Percentiles rank a stretch among this genome's conserved stretches.
Conservation (phyloP, 2,329 filamentous ascomycete genomes). For the Gnomoniopsis sp. region DNA sequence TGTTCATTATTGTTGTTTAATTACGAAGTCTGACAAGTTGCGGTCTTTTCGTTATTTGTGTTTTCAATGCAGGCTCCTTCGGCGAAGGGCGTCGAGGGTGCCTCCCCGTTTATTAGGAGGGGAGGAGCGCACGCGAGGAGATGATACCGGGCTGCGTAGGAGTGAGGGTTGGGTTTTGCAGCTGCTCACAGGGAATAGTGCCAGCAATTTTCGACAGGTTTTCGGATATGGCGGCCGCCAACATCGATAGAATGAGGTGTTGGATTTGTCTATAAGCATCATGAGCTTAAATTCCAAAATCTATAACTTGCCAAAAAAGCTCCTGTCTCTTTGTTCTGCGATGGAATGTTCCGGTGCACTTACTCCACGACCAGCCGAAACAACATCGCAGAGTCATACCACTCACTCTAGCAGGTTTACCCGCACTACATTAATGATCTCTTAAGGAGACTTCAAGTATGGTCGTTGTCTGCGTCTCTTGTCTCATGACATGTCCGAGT, state of each 20-base stretch:
- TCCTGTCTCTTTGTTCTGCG: not conserved
- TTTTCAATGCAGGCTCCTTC: slow-evolving; percentile 12
- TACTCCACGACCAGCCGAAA: too few species aligned
- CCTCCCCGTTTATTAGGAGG: not conserved
- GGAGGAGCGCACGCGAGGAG: not conserved
- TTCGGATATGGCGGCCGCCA: slow-evolving; percentile 15
- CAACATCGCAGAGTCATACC: too few species aligned
- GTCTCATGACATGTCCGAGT: too few species aligned
- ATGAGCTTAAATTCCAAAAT: slow-evolving; percentile 17
- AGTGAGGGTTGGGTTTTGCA: slow-evolving; percentile 7
- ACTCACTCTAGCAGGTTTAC: too few species aligned
- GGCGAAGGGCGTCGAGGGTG: slow-evolving; percentile 14
- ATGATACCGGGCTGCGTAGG: slow-evolving; percentile 8
- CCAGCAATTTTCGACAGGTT: slow-evolving; percentile 18
- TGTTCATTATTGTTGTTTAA: slow-evolving; percentile 51
- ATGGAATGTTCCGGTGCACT: too few species aligned
- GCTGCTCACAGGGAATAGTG: slow-evolving; percentile 13
- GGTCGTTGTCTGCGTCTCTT: too few species aligned
- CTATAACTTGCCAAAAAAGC: slow-evolving; percentile 10
- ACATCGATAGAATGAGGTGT: slow-evolving; percentile 13
- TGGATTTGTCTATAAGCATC: slow-evolving; percentile 22
- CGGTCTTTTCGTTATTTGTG: slow-evolving; percentile 11
- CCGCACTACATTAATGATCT: too few species aligned
- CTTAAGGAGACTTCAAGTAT: too few species aligned
- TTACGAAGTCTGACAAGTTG: slow-evolving; percentile 24